These are phyloP conservation scores for Dichotomocladium elegans DNA, from an alignment of 371 early-diverging fungal genomes.

Conservation along the genomic window DNA sequence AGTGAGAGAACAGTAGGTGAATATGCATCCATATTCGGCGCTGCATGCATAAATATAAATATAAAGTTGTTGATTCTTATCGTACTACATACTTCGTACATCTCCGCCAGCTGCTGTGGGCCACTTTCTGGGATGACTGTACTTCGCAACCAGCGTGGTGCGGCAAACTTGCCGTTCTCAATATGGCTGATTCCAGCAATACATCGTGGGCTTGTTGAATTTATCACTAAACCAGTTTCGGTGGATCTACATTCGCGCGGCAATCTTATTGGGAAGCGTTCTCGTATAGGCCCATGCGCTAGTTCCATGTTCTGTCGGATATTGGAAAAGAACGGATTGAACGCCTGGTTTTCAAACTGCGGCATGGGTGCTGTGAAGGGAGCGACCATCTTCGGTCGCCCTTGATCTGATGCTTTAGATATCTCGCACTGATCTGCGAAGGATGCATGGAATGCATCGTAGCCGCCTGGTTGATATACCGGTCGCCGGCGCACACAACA, in stretches of 20 bases:
- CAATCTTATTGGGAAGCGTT: slow-evolving; percentile 27
- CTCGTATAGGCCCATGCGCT: slow-evolving; percentile 22
- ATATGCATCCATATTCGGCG: neutral
- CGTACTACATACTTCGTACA: slow-evolving; percentile 34
- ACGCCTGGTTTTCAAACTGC: slow-evolving; percentile 34
- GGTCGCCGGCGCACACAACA: neutral
- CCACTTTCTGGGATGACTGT: slow-evolving; percentile 23
- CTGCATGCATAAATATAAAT: neutral
- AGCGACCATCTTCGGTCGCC: neutral
- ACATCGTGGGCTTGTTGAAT: slow-evolving; percentile 9
- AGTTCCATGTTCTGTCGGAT: slow-evolving; percentile 38
- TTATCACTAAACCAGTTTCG: neutral
- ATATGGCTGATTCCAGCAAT: slow-evolving; percentile 18
- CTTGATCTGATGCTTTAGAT: neutral
- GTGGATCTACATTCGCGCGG: slow-evolving; percentile 1
- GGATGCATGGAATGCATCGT: slow-evolving; percentile 24
- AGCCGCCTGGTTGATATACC: slow-evolving; percentile 31
- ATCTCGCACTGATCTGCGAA: slow-evolving; percentile 28
- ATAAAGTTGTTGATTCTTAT: neutral
- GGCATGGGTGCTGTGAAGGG: slow-evolving; percentile 42
- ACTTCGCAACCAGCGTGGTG: slow-evolving; percentile 28
- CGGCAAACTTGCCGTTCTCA: slow-evolving; percentile 9
- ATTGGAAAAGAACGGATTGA: slow-evolving; percentile 41
- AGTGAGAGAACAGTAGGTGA: neutral
- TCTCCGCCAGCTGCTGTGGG: slow-evolving; percentile 31